Conservation (phyloP, 23 red algal species). For the Gracilaria vermiculophylla region DNA sequence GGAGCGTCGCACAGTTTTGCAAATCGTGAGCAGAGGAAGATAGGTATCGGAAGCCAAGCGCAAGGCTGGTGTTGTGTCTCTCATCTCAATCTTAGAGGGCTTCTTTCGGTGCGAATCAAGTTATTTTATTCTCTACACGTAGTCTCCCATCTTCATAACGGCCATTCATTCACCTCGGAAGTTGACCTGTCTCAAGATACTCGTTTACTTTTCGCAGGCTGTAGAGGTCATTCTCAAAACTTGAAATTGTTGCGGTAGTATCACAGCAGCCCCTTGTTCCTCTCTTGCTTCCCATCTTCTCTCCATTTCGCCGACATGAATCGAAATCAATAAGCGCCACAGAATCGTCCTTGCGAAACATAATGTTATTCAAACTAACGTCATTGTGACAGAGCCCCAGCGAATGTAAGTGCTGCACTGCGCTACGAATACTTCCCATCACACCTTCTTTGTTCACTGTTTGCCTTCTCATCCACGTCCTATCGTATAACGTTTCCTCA, state of each 20-base stretch:
- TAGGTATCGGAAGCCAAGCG: too few species aligned
- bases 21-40: too few species aligned
- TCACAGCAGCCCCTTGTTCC: constrained; percentile 19
- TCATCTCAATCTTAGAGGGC: too few species aligned
- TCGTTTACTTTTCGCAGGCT: constrained; percentile 18
- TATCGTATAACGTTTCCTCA: constrained; percentile 23
- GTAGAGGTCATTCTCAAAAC: constrained; percentile 17
- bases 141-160: too few species aligned
- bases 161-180: too few species aligned
- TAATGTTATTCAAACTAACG: constrained; percentile 26
- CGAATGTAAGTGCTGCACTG: constrained; percentile 1
- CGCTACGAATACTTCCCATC: constrained; percentile 8
- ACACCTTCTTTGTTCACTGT: neutral
- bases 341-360: constrained; percentile 21
- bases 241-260: neutral
- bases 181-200: constrained; percentile 19
- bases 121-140: too few species aligned
- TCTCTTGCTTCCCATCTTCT: constrained; percentile 13
- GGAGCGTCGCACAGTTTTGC: too few species aligned
- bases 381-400: constrained; percentile 22
- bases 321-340: constrained; percentile 21
- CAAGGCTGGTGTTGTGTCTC: too few species aligned
- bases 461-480: constrained; percentile 31
- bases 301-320: constrained; percentile 28
- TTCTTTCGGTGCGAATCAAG: too few species aligned